Evolutionary conservation across 2,329 filamentous ascomycete species (phyloP).

Genomic region (Diaporthe amygdali): DNA sequence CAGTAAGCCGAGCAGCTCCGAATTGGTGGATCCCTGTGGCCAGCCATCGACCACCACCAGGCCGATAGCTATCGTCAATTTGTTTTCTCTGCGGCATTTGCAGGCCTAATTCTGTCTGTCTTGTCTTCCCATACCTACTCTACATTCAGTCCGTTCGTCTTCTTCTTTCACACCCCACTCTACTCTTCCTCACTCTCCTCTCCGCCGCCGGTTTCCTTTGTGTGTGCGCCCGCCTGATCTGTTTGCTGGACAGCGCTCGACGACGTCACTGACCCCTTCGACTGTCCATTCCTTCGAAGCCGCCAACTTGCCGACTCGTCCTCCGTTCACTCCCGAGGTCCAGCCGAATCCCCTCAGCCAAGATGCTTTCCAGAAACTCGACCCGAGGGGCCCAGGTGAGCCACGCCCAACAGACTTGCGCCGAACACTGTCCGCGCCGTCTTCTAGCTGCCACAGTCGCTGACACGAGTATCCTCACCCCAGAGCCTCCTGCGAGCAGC

Average conservation of each 20-base stretch:
- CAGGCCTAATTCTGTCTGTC: slow-evolving; percentile 18
- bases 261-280: slow-evolving; percentile 19
- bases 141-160: not conserved
- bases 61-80: slow-evolving; percentile 29
- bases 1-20: slow-evolving; percentile 26
- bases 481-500: slow-evolving; percentile 60
- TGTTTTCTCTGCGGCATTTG: slow-evolving; percentile 40
- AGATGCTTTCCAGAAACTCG: slow-evolving; percentile 65
- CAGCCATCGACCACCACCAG: slow-evolving; percentile 10
- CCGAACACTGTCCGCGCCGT: not conserved
- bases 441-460: slow-evolving; percentile 24
- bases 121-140: not conserved
- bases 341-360: slow-evolving; percentile 30
- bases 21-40: slow-evolving; percentile 16
- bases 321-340: slow-evolving; percentile 16
- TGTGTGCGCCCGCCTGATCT: not conserved
- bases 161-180: slow-evolving; percentile 6
- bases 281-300: not conserved
- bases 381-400: slow-evolving; percentile 62
- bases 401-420: slow-evolving; percentile 28
- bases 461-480: slow-evolving; percentile 31
- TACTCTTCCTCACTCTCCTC: slow-evolving; percentile 25
- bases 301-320: not conserved
- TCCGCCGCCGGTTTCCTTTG: slow-evolving; percentile 26
- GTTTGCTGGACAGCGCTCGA: slow-evolving; percentile 23